Base-by-base conservation (phyloP, 805 yeast species). In the Candida corydali region DNA sequence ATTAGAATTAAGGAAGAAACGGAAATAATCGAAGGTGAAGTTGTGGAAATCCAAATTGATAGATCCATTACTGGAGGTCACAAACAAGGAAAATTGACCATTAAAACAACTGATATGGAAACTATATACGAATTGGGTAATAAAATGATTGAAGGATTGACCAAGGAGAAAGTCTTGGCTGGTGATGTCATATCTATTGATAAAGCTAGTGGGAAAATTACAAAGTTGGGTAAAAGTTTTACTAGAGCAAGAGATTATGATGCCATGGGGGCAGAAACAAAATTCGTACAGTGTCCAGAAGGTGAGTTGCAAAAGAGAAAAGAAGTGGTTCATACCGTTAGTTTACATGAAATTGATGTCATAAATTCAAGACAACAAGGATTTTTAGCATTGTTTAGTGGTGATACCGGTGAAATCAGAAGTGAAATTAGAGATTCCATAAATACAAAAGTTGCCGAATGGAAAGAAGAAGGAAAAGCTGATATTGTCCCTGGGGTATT, bases 381-480 rank as follows among this genome's bases (percentile, higher is more conserved):
- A 20, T 94, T 94, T 53, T 75, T 93, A 55, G 98, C 98, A 12
- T 75, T 93, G 43, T 86, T 93, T 54, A 83, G 95, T 33, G 96
- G 96, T 48, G 93, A 93, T 65, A 94, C 97, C 36, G 99, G 98
- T 49, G 99, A 93, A 67, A 93, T 93, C 50, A 78, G 97, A 46
- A 78, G 93, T 14, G 97, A 93, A 61, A 88, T 93, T 19, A 80
- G 99, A 61, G 94, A 86, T 50, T 98, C 93, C 69, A 94, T 93
- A 57, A 93, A 93, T 66, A 81, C 89, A 29, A 89, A 93, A 65
- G 96, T 93, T 36, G 95, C 94, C 15, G 97, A 93, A 65, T 93
- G 97, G 95, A 87, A 85, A 54, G 98, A 93, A 65, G 98, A 93
- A 70, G 98, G 98, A 42, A 93, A 93, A 62, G 98, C 98, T 8